phyloP scores from a whole-genome alignment of 139 green algal genomes.

The Micractinium sp. region DNA sequence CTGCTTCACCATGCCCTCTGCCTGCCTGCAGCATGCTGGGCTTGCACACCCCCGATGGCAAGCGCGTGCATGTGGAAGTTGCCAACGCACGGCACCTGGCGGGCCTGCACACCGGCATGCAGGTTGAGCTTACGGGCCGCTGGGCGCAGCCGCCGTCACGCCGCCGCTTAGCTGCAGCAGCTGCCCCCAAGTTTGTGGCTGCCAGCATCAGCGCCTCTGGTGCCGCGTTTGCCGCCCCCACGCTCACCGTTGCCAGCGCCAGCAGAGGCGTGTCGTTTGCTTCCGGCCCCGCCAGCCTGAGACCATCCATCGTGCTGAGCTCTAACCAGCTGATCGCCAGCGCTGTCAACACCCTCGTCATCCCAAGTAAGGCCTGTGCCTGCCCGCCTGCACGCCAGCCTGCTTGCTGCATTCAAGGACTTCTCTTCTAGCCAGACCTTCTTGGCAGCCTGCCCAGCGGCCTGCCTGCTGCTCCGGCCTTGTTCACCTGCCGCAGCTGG shows the following conservation, averaged over 20 bases:
- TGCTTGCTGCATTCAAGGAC: too few species aligned
- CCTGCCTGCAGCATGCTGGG: slow-evolving; percentile 2
- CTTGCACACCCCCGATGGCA: slow-evolving; percentile 5
- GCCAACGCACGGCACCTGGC: background rate
- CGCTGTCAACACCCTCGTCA: background rate
- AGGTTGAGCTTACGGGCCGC: background rate
- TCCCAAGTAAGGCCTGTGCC: slow-evolving; percentile 7
- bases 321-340: background rate
- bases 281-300: background rate
- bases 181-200: background rate
- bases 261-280: background rate
- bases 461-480: too few species aligned
- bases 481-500: background rate
- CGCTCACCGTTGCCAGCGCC: background rate
- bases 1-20: background rate
- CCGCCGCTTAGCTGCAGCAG: background rate
- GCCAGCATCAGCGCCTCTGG: background rate
- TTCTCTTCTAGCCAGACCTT: too few species aligned
- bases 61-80: background rate
- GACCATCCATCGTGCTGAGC: background rate
- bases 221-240: background rate
- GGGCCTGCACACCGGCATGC: slow-evolving; percentile 8
- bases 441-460: too few species aligned
- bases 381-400: background rate
- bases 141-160: background rate